phyloP scores from a whole-genome alignment of 2,329 filamentous ascomycete genomes.

The Ramichloridium luteum region DNA sequence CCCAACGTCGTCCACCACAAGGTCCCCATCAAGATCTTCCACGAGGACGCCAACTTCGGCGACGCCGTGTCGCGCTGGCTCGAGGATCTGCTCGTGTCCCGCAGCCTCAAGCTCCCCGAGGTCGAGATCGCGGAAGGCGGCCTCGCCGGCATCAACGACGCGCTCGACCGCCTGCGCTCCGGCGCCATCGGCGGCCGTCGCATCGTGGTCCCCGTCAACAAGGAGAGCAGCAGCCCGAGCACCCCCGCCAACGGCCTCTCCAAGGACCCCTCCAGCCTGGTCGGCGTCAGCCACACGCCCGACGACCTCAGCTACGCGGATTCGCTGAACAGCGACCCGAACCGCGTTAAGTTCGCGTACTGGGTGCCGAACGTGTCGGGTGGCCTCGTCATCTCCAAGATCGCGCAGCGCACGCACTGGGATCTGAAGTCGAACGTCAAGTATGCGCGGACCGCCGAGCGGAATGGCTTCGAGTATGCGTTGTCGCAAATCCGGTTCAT shows the following conservation, averaged over 20 bases:
- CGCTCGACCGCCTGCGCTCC: conserved; percentile 51
- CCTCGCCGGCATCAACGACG: conserved; percentile 53
- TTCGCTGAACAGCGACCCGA: conserved; percentile 31
- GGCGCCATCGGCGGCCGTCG: conserved; percentile 57
- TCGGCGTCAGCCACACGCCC: conserved; percentile 7
- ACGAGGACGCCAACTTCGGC: conserved; percentile 53
- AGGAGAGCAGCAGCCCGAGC: conserved; percentile 11
- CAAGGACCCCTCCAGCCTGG: conserved; percentile 3
- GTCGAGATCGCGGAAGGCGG: conserved; percentile 54
- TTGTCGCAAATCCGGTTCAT: conserved; percentile 43
- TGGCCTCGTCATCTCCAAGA: conserved; percentile 42
- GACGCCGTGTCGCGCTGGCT: conserved; percentile 53
- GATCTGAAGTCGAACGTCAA: conserved; percentile 37
- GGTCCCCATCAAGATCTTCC: conserved; percentile 66
- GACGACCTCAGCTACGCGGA: conserved; percentile 24
- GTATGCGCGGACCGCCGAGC: conserved; percentile 39
- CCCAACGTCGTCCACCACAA: conserved; percentile 45
- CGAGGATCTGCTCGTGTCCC: conserved; percentile 48
- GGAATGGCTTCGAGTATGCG: conserved; percentile 40
- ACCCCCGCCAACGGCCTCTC: conserved; percentile 5
- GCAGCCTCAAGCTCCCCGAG: conserved; percentile 46
- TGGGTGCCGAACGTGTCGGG: conserved; percentile 45
- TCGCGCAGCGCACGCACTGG: conserved; percentile 39
- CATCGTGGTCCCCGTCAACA: conserved; percentile 44
- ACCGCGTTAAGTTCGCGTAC: conserved; percentile 38